Conservation (phyloP, 2,329 filamentous ascomycete genomes). For the Ciborinia camelliae region DNA sequence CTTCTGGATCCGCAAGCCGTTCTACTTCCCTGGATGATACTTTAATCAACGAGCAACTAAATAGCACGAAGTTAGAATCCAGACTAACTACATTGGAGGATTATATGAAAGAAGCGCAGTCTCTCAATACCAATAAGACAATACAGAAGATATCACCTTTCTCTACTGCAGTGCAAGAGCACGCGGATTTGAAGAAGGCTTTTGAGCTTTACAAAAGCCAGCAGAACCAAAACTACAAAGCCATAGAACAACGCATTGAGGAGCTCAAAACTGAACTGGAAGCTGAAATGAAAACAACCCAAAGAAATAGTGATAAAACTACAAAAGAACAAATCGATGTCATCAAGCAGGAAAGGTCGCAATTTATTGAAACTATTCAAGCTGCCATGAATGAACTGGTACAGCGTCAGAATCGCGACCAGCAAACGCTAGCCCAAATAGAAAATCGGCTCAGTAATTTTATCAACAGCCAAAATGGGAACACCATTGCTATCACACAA, state of each 20-base stretch:
- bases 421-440: background rate
- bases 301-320: too few species aligned
- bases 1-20: background rate
- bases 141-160: background rate
- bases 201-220: background rate
- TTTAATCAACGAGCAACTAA: background rate
- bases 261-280: background rate
- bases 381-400: background rate
- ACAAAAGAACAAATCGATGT: background rate
- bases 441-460: background rate
- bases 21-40: background rate
- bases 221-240: background rate
- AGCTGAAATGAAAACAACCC: background rate
- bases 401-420: background rate
- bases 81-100: conserved; percentile 2
- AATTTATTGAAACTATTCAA: background rate
- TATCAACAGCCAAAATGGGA: background rate
- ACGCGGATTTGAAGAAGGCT: background rate
- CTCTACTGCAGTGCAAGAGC: background rate
- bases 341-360: background rate
- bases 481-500: conserved; percentile 6
- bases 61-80: background rate
- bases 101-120: background rate
- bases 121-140: background rate
- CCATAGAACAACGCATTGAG: background rate